phyloP scores from a whole-genome alignment of 2,329 filamentous ascomycete genomes.

The Fusarium mangiferae region DNA sequence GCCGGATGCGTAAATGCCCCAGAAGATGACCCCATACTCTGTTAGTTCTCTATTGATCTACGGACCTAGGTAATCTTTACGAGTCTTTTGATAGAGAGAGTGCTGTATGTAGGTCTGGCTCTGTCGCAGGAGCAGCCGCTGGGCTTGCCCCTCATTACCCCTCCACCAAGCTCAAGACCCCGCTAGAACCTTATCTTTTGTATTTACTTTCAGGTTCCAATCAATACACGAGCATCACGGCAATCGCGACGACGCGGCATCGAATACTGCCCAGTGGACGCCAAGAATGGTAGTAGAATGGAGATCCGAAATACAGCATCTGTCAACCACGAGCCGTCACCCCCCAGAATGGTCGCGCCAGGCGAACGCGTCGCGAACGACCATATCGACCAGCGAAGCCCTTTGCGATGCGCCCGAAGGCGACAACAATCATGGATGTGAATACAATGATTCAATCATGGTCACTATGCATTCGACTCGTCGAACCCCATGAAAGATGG shows the following conservation, averaged over 20 bases:
- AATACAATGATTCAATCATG: neutral
- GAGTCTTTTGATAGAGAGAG: neutral
- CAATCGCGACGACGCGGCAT: neutral
- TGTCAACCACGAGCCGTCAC: too few species aligned
- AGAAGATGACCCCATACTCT: rapidly evolving
- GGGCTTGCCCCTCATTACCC: neutral
- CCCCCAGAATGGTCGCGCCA: neutral
- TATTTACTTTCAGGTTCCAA: neutral
- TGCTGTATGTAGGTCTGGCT: neutral
- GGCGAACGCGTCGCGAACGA: neutral
- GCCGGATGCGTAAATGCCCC: neutral
- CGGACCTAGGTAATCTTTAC: neutral
- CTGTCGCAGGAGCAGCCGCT: neutral
- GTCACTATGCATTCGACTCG: rapidly evolving
- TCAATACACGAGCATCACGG: neutral
- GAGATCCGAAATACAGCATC: neutral
- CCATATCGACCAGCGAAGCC: neutral
- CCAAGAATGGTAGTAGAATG: neutral
- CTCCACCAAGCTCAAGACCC: neutral
- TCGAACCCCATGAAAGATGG: neutral
- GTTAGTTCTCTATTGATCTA: neutral
- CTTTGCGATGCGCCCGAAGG: neutral
- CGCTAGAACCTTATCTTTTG: neutral
- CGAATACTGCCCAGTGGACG: neutral
- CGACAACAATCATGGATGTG: neutral